A percentile compares a stretch with the other conserved stretches of the same genome.
These are phyloP conservation scores for Amanita molliuscula DNA, from an alignment of 768 basidiomycete genomes.

Conservation along the genomic window DNA sequence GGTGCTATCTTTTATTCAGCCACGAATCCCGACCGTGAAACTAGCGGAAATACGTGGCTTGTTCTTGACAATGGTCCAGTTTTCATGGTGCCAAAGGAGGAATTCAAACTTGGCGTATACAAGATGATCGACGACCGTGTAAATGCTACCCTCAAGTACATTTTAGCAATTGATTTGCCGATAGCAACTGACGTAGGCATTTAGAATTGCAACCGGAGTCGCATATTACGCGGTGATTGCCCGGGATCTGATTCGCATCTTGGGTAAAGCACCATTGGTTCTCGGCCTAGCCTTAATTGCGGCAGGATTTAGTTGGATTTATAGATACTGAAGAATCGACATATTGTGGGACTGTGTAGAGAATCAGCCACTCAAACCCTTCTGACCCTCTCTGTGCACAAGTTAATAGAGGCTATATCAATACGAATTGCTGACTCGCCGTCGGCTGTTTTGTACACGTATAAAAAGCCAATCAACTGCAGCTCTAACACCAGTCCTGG, in stretches of 20 bases:
- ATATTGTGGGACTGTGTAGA: background rate
- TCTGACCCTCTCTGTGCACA: constrained; percentile 1
- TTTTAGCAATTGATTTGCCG: background rate
- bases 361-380: background rate
- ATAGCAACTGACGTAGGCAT: background rate
- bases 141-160: constrained; percentile 23
- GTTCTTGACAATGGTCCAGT: constrained; percentile 41
- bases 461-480: constrained; percentile 95
- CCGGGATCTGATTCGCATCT: constrained; percentile 19
- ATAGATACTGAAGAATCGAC: background rate
- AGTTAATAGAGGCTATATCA: constrained; percentile 5
- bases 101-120: constrained; percentile 42
- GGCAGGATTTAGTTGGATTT: background rate
- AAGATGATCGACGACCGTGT: constrained; percentile 36
- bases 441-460: constrained; percentile 82
- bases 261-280: constrained; percentile 17
- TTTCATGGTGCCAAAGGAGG: constrained; percentile 33
- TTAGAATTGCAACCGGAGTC: background rate
- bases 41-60: constrained; percentile 37
- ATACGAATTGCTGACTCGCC: constrained; percentile 24
- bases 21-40: constrained; percentile 30
- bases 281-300: constrained; percentile 12
- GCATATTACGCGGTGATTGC: constrained; percentile 3
- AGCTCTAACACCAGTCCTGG: constrained; percentile 78
- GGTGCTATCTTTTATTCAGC: constrained; percentile 43